Conservation (phyloP, 192 early-diverging fungal genomes). For the Geranomyces variabilis region DNA sequence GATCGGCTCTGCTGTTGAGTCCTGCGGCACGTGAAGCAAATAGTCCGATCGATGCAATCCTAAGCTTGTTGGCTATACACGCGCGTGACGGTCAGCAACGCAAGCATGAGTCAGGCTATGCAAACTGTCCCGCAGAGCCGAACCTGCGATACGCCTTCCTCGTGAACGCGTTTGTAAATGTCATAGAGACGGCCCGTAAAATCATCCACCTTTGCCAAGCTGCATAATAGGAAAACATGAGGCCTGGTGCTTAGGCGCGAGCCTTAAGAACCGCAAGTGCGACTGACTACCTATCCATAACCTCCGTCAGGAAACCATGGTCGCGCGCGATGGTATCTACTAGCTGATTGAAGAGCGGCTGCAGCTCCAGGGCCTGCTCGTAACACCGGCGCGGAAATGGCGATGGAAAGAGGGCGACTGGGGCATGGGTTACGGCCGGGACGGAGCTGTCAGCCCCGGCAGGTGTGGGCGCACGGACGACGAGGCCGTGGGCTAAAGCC, state of each 20-base stretch:
- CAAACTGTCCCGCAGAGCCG: no score
- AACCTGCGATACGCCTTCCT: slow-evolving; percentile 63
- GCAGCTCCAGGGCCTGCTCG: slow-evolving; percentile 71
- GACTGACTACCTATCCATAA: slow-evolving; percentile 66
- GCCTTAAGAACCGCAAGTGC: no score
- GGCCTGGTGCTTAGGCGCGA: no score
- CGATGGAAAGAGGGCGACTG: slow-evolving; percentile 83
- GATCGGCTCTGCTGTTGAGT: slow-evolving; percentile 47
- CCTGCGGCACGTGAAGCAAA: slow-evolving; percentile 69
- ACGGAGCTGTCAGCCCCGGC: not conserved
- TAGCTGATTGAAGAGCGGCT: slow-evolving; percentile 79
- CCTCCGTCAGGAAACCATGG: slow-evolving; percentile 70
- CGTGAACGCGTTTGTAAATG: slow-evolving; percentile 71
- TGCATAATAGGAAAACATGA: slow-evolving; percentile 21
- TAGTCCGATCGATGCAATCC: slow-evolving; percentile 94
- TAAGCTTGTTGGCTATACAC: slow-evolving; percentile 65
- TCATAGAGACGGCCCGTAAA: slow-evolving; percentile 77
- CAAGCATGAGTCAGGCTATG: no score
- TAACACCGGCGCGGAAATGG: slow-evolving; percentile 77
- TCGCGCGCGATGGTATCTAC: slow-evolving; percentile 81
- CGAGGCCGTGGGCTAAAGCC: slow-evolving; percentile 79
- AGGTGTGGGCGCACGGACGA: slow-evolving; percentile 60
- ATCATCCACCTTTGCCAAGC: slow-evolving; percentile 78
- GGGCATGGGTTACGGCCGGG: slow-evolving; percentile 69
- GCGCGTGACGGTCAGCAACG: no score